These are phyloP conservation scores for Aegilops longissima DNA, from an alignment of 176 grass and related monocot species.

Conservation along the genomic window DNA sequence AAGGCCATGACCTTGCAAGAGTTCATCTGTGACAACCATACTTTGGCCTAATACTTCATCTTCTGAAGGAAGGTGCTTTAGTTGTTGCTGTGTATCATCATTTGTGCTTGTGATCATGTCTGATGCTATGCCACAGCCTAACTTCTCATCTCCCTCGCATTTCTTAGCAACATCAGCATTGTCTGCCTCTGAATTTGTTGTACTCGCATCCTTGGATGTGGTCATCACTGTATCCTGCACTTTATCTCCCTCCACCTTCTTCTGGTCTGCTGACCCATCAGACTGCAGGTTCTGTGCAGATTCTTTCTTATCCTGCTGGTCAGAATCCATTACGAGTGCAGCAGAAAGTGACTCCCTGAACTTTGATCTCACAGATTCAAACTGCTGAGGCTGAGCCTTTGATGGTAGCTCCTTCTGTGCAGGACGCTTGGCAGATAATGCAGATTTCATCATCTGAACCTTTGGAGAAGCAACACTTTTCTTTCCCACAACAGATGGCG, in stretches of 20 bases:
- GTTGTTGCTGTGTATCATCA: conserved; percentile 33
- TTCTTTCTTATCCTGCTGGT: conserved; percentile 43
- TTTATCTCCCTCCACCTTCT: conserved; percentile 20
- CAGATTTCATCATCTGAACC: conserved; percentile 56
- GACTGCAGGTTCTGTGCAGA: conserved; percentile 36
- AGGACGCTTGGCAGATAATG: conserved; percentile 56
- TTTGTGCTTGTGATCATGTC: conserved; percentile 11
- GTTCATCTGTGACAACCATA: conserved; percentile 68
- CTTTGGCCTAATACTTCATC: conserved; percentile 50
- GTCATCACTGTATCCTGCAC: background rate
- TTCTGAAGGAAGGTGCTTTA: conserved; percentile 33
- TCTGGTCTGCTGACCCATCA: conserved; percentile 34
- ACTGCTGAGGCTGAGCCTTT: conserved; percentile 58
- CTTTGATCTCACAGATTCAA: conserved; percentile 83
- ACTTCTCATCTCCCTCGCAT: conserved; percentile 27
- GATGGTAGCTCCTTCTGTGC: conserved; percentile 42
- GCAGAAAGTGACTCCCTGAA: conserved; percentile 80
- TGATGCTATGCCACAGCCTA: conserved; percentile 4
- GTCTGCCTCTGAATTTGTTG: conserved; percentile 17
- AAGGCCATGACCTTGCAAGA: conserved; percentile 95
- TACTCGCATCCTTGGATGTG: conserved; percentile 28
- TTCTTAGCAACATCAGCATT: conserved; percentile 32
- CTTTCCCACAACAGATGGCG: conserved; percentile 34
- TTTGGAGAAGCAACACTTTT: conserved; percentile 48
- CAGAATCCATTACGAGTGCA: conserved; percentile 53